phyloP scores from a whole-genome alignment of 768 basidiomycete genomes.

The Hirschioporus abietinus region DNA sequence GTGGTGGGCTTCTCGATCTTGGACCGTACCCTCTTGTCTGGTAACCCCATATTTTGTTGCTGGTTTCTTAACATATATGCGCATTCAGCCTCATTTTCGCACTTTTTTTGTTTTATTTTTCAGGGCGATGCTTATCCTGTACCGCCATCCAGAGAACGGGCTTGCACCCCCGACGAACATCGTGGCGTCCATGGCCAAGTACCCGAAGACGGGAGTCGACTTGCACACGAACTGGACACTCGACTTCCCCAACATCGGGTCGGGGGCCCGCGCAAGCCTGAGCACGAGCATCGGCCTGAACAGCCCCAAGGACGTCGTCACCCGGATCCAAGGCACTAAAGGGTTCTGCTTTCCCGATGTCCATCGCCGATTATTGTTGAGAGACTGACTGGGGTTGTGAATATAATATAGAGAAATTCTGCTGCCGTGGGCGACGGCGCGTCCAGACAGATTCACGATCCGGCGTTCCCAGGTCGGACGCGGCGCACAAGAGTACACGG shows the following conservation, averaged over 20 bases:
- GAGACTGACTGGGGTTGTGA: too few species aligned
- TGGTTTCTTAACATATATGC: background rate
- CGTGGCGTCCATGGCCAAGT: constrained; percentile 12
- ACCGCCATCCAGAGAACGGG: constrained; percentile 13
- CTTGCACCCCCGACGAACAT: constrained; percentile 10
- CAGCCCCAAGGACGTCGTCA: constrained; percentile 1
- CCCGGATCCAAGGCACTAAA: constrained; percentile 2
- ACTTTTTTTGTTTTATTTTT: too few species aligned
- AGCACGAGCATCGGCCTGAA: background rate
- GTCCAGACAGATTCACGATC: constrained; percentile 6
- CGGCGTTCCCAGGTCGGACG: constrained; percentile 5
- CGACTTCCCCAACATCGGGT: constrained; percentile 10
- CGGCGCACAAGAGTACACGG: constrained; percentile 6
- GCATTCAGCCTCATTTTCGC: background rate
- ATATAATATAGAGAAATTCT: constrained; percentile 8
- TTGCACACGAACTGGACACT: constrained; percentile 11
- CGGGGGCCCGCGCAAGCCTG: constrained; percentile 7
- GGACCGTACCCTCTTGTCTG: constrained; percentile 18
- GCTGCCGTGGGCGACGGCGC: constrained; percentile 6
- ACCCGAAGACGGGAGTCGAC: constrained; percentile 8
- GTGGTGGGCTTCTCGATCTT: constrained; percentile 17
- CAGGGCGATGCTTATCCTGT: constrained; percentile 12
- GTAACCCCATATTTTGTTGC: constrained; percentile 4
- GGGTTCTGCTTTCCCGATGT: background rate
- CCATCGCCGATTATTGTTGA: too few species aligned